Evolutionary conservation across 1,139 yeast species (phyloP), one percentile per base, ranked within the genome.

Genomic region (Saccharomyces hybrid): DNA sequence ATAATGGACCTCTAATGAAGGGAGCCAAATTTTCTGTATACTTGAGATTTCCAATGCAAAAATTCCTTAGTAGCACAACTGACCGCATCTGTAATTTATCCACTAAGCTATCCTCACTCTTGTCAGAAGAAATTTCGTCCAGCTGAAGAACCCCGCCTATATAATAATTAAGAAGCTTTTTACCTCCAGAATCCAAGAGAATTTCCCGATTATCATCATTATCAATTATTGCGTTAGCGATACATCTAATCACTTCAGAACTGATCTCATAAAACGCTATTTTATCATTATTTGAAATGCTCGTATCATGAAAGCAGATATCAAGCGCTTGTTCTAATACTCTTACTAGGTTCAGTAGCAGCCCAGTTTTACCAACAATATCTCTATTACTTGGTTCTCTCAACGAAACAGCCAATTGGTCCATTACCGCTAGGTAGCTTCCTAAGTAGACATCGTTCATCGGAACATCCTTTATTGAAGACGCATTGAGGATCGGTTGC

Each of bases 191-290:
- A 4, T 14, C 27, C 11, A 60, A 31, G 14, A 67, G 51, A n/a
- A 60, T 46, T 16, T 56, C 51, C 42, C 72, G 58, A 48, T 69
- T 69, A 2, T 38, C 47, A 51, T 67, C 66, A 51, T 67, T 65
- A 54, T 69, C 71, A 1, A 65, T 66, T 16, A 69, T 49, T 28
- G 64, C 50, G 54, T 69, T 69, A 0, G 71, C 71, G 5, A 68
- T 52, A 50, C 69, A 66, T 53, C 71, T 62, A 2, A 64, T 57
- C 32, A 67, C 26, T 52, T 68, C 71, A 13, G 69, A 64, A 13
- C 57, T 53, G 34, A 69, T 26, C 31, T 55, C 57, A 42, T 59
- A 55, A 54, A 57, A 62, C 13, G 58, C 52, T 3, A 49, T 16
- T 5, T 48, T 47, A 11, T 48, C 32, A 23, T 46, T n/a, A 25